Base-by-base conservation (phyloP, 2,329 filamentous ascomycete species). In the Alternaria burnsii region DNA sequence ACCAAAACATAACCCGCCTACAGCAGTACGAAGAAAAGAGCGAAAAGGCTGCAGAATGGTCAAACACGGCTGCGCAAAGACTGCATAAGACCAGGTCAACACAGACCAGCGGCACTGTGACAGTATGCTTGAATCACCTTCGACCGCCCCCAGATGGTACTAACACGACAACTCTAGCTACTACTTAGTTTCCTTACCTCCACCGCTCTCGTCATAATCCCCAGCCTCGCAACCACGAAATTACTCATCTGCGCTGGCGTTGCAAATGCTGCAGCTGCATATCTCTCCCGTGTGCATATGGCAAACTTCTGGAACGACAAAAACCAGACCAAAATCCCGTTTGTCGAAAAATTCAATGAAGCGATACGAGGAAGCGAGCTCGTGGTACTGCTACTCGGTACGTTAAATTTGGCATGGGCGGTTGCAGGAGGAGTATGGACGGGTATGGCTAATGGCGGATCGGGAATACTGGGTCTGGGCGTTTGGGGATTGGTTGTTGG, bases 31-130 rank as follows among this genome's bases (percentile, higher is more conserved):
- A 80, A 48, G 34, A 63, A n/a, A 61, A 71, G 44, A 69, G 69
- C 46, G 68, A 79, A 40, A 77, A 76, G 44, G 77, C 76, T 1
- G 78, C 78, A 46, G 68, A 79, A 65, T 79, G 73, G 70, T 77
- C 73, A 2, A 68, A 68, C 28, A 75, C 70, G 0, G 77, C 73
- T 0, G 75, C 74, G 0, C 58, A 76, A 20, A 67, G 75, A 8
- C 62, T 80, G 41, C 64, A 67, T 41, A 78, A 75, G 61, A 79
- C 78, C 8, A 56, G 76, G 22, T 71, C 72, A 0, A 80, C 78
- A 16, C 77, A 80, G 56, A 67, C 70, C 1, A 72, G 68, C 43
- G 75, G 71, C 2, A 75, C 76, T 0, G 44, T 79, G 1, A 64
- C 71, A 2, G 78, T 80, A 67, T 14, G 68, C 56, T 8, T 20